Percentiles rank a stretch among this genome's conserved stretches.
phyloP scores from a whole-genome alignment of 2,329 filamentous ascomycete species.

The Penicillium sp. region DNA sequence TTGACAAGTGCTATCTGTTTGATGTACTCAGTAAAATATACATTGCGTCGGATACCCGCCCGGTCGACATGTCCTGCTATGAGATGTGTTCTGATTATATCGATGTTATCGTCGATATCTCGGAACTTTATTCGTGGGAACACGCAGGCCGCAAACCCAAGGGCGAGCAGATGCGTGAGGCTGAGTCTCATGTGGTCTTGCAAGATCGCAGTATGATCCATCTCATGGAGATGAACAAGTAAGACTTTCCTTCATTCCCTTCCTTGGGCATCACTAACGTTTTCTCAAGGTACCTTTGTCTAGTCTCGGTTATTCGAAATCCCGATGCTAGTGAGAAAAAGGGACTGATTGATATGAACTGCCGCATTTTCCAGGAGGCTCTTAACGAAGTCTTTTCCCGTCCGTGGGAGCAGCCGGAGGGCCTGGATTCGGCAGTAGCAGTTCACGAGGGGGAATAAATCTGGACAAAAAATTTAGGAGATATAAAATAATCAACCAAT shows the following conservation, averaged over 20 bases:
- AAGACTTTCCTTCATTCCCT: conserved; percentile 5
- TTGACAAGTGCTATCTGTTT: conserved; percentile 97
- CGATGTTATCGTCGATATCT: conserved; percentile 95
- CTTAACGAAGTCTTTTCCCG: conserved; percentile 59
- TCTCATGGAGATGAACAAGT: conserved; percentile 65
- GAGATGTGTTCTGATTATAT: conserved; percentile 99
- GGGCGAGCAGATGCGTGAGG: conserved; percentile 49
- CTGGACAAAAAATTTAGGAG: background rate
- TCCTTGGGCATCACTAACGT: conserved; percentile 16
- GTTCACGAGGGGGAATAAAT: conserved; percentile 1
- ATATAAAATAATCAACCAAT: background rate
- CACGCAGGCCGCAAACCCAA: conserved; percentile 39
- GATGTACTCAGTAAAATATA: conserved; percentile 98
- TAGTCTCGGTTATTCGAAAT: conserved; percentile 63
- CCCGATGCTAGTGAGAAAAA: conserved; percentile 62
- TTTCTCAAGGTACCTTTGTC: conserved; percentile 53
- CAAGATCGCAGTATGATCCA: conserved; percentile 62
- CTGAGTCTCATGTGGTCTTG: conserved; percentile 60
- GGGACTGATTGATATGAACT: conserved; percentile 64
- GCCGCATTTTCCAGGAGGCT: conserved; percentile 60
- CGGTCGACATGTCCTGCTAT: conserved; percentile 91
- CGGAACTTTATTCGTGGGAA: conserved; percentile 85
- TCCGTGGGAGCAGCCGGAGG: conserved; percentile 36
- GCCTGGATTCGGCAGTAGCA: conserved; percentile 1
- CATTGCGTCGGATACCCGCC: conserved; percentile 90